Conservation (phyloP, 768 basidiomycete genomes). For the Naematelia encephala region DNA sequence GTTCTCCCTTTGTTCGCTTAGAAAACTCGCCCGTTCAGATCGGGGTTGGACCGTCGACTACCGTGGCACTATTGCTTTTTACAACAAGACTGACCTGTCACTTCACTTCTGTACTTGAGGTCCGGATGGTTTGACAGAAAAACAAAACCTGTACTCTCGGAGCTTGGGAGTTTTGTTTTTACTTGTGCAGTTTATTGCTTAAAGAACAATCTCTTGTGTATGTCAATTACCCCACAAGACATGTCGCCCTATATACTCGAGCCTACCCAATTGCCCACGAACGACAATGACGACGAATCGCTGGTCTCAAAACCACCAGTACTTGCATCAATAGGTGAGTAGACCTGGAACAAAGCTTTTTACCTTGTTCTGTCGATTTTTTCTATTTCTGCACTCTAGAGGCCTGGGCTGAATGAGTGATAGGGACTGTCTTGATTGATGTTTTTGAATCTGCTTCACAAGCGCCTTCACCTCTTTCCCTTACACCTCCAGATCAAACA, state of each 20-base stretch:
- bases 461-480: conserved; percentile 1
- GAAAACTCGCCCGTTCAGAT: background rate
- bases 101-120: too few species aligned
- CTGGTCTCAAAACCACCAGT: conserved; percentile 8
- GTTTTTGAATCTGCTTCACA: conserved; percentile 30
- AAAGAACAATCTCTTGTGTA: too few species aligned
- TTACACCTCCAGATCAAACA: background rate
- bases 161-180: background rate
- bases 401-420: too few species aligned
- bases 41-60: too few species aligned
- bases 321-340: conserved; percentile 40
- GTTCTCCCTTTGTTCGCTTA: background rate
- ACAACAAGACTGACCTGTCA: background rate
- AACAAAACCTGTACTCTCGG: background rate
- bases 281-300: background rate
- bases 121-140: too few species aligned
- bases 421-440: conserved; percentile 40
- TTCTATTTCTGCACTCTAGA: too few species aligned
- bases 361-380: too few species aligned
- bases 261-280: background rate
- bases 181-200: too few species aligned
- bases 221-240: too few species aligned
- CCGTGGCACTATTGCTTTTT: too few species aligned
- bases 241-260: conserved; percentile 5
- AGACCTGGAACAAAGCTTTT: background rate